Evolutionary conservation across 1,284 basidiomycete genomes (phyloP), one percentile per base, ranked within the genome.

Genomic region (Apiotrichum gracile): DNA sequence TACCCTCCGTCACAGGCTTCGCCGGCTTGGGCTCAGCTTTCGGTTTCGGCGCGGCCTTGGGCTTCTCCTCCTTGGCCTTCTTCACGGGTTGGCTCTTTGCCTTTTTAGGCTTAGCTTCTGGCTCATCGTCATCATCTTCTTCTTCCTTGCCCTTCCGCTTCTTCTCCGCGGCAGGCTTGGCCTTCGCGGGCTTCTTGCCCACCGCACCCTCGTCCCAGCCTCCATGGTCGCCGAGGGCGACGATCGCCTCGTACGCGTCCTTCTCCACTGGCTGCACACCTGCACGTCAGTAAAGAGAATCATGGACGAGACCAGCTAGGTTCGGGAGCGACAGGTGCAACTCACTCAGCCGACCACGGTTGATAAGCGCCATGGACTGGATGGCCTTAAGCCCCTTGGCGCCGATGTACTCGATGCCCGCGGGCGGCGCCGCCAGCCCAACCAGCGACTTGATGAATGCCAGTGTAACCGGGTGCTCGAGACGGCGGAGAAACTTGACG

Each of bases 281-380:
- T 74, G 44, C 14, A 10, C 19, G 16, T 59, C 37, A 56, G 50
- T 38, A 4, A 5, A 7, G 24, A 3, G 25, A 13, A 26, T 27
- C 22, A 5, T 12, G 21, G 22, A 7, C 16, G 3, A 6, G 24
- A 5, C 25, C 16, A 5, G 34, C 14, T 7, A 37, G 8, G n/a
- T n/a, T n/a, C n/a, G n/a, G n/a, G n/a, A n/a, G n/a, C n/a, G n/a
- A n/a, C n/a, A 33, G 17, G 4, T 22, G 33, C 27, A 19, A 62
- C 39, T 91, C 86, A 72, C 91, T 94, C 47, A 97, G 78, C 47
- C 94, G 78, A 1, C 92, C 91, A 9, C 88, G 81, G 21, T 82
- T 86, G 17, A 97, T 80, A 24, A 97, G 78, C 41, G 86, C 81
- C 90, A 94, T 96, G 6, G 65, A 82, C 82, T 69, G 62, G 27